Evolutionary conservation across 1,284 basidiomycete genomes (phyloP), one percentile per base, ranked within the genome.

Genomic region (Puccinia horiana): DNA sequence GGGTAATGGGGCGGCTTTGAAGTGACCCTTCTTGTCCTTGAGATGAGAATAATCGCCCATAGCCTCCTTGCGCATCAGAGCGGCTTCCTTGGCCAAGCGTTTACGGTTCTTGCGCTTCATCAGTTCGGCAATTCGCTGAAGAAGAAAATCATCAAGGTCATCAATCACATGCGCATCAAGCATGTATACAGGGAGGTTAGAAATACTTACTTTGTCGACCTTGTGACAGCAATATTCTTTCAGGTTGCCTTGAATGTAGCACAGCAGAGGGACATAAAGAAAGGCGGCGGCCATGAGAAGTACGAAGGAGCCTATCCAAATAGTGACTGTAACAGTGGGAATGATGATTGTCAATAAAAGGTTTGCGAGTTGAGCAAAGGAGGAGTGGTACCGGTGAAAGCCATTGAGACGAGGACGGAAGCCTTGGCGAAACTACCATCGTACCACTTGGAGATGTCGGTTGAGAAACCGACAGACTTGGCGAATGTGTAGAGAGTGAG

Each of bases 161-260:
- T n/a, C n/a, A n/a, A n/a, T n/a, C n/a, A n/a, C n/a, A n/a, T n/a
- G n/a, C n/a, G n/a, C n/a, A n/a, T n/a, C n/a, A n/a, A n/a, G n/a
- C 26, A 8, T 29, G 12, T 49, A n/a, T n/a, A 67, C 40, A 0
- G 49, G 58, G 26, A 63, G 11, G 37, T 16, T n/a, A 47, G 29
- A 18, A 42, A 29, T 5, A 32, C 42, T 84, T 86, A 93, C 93
- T 91, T 97, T 98, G 89, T 98, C 96, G 80, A 98, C 94, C 88
- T 98, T 98, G 89, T 98, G 94, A 88, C 96, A 98, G 87, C 94
- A 95, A 88, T 97, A 98, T 90, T 98, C 96, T 92, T 96, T 86
- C 79, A 98, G 88, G 87, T 98, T 98, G 52, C 95, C 95, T 86
- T 94, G 94, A 85, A 99, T 98, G 87, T 97, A 94, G 87, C 93